A percentile compares a stretch with the other conserved stretches of the same genome.
Conservation (phyloP, 345 rosid species). For the Raphanus raphanistrum region DNA sequence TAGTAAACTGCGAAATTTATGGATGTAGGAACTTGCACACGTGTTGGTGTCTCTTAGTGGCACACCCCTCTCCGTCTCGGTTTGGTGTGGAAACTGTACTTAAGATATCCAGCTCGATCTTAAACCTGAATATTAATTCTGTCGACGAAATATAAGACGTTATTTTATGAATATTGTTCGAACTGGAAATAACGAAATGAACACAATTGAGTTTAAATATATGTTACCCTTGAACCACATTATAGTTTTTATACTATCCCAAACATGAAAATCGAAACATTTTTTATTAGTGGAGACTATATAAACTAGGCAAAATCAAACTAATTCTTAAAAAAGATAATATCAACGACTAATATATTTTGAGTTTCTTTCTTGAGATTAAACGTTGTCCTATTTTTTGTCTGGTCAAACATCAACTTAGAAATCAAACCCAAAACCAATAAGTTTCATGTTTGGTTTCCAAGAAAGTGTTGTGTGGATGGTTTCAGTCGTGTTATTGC, state of each 20-base stretch:
- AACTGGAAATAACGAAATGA: too few species aligned
- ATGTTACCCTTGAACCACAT: not conserved
- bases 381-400: too few species aligned
- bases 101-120: conserved; percentile 15
- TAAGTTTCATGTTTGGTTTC: too few species aligned
- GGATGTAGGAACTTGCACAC: conserved; percentile 36
- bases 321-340: too few species aligned
- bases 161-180: not conserved
- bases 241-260: not conserved
- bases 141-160: conserved; percentile 6
- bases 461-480: not conserved
- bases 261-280: not conserved
- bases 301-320: too few species aligned
- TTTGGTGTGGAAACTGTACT: conserved; percentile 7
- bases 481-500: not conserved
- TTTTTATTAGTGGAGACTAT: too few species aligned
- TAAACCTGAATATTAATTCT: not conserved
- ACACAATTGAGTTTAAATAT: not conserved
- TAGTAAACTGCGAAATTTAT: conserved; percentile 16
- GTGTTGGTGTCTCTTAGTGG: conserved; percentile 35
- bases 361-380: too few species aligned
- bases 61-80: conserved; percentile 11
- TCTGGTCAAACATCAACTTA: too few species aligned
- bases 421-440: too few species aligned
- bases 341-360: too few species aligned